Base-by-base conservation (phyloP, 2,329 filamentous ascomycete genomes). In the Sphaerostilbella broomeana region DNA sequence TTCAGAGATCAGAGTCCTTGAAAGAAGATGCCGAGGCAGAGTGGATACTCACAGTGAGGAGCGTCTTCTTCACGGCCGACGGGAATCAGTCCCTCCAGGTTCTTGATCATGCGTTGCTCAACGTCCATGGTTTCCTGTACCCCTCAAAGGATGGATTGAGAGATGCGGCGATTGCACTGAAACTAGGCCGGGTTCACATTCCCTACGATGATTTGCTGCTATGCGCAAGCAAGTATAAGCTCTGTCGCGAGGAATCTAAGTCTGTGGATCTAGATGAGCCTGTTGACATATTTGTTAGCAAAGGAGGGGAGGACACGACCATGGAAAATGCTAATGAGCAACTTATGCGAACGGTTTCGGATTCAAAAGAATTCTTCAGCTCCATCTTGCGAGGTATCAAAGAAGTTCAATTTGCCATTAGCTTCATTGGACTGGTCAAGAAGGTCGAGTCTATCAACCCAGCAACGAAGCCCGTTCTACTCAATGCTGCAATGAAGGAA, bases 401-500 rank as follows among this genome's bases (percentile, higher is more conserved):
- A 58, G 92, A 98, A 60, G 84, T 98, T 10, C 92, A 98, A 60
- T 86, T 98, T 53, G 90, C 89, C 1, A 78, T 97, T 56, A 90
- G 90, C 61, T 92, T 90, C 60, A 75, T 95, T 50, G 86, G 87
- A 13, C 65, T 98, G 43, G 89, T 86, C 16, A 92, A 88, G 60
- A 81, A 80, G 52, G 73, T 95, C 10, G 72, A 81, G 26, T 72
- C 79, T 2, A 70, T 86, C 43, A 77, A 80, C 46, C 72, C 81
- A 3, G 72, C 73, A 3, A 78, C 81, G 19, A 70, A 74, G n/a
- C 81, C 86, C 4, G 74, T 95, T 6, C 79, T 84, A 44, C 71
- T 95, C 45, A 95, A 90, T 55, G 75, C 89, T 30, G 88, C 90
- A 6, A 94, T 95, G 76, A 97, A 98, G 60, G 94, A 98, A 59